Evolutionary conservation across 345 rosid species (phyloP).

Genomic region (Ceriops zippeliana): DNA sequence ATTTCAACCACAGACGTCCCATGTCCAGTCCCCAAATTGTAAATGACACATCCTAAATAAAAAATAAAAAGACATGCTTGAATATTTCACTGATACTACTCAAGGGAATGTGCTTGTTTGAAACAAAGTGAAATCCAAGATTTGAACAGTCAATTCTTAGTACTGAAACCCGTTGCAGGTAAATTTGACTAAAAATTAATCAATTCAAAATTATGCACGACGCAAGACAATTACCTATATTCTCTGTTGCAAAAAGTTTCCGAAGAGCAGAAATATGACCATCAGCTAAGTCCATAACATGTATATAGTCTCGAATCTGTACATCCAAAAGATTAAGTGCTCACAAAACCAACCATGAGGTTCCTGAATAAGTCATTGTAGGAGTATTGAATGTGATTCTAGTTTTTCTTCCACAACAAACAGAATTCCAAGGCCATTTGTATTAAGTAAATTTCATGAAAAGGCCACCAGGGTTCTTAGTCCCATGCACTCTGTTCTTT

Average conservation of each 20-base stretch:
- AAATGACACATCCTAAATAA: slow-evolving; percentile 68
- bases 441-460: background rate
- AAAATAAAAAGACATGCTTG: background rate
- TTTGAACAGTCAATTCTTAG: background rate
- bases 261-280: slow-evolving; percentile 83
- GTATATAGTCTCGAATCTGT: slow-evolving; percentile 89
- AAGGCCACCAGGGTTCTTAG: slow-evolving; percentile 2
- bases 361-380: background rate
- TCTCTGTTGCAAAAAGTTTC: slow-evolving; percentile 54
- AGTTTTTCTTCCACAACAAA: background rate
- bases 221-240: slow-evolving; percentile 47
- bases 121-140: background rate
- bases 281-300: slow-evolving; percentile 96
- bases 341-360: background rate
- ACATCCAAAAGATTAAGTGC: background rate
- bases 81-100: background rate
- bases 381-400: background rate
- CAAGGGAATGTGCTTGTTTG: background rate
- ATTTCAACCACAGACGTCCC: slow-evolving; percentile 92
- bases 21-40: slow-evolving; percentile 81
- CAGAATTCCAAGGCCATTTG: background rate
- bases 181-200: background rate
- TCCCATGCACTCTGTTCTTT: background rate
- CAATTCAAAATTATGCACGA: slow-evolving; percentile 1
- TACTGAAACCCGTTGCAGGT: background rate